These are phyloP conservation scores for Emmonsia crescens DNA, from an alignment of 2,329 filamentous ascomycete genomes.

Conservation along the genomic window DNA sequence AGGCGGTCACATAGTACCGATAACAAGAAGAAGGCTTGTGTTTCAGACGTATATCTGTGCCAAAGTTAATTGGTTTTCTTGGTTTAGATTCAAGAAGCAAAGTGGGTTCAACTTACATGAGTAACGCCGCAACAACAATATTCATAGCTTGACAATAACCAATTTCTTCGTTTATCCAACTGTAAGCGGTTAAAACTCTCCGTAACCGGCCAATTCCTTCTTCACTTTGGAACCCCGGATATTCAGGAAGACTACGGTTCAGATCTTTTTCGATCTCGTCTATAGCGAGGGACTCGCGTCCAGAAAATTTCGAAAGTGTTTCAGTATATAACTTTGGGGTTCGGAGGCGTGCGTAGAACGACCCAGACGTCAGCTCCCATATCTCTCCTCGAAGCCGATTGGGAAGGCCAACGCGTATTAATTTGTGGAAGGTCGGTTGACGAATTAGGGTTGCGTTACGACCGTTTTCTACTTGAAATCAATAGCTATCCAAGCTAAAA, in stretches of 20 bases:
- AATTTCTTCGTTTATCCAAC: conserved; percentile 90
- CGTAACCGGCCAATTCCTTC: conserved; percentile 86
- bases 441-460: conserved; percentile 84
- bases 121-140: conserved; percentile 91
- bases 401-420: conserved; percentile 88
- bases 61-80: conserved; percentile 2
- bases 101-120: conserved; percentile 54
- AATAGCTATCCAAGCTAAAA: conserved; percentile 8
- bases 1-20: conserved; percentile 86
- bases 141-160: conserved; percentile 99
- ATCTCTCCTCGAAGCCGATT: conserved; percentile 88
- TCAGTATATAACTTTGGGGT: conserved; percentile 75
- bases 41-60: conserved; percentile 77
- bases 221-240: conserved; percentile 92
- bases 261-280: conserved; percentile 99
- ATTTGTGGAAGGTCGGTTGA: conserved; percentile 94
- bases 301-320: conserved; percentile 71
- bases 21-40: conserved; percentile 89
- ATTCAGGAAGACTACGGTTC: conserved; percentile 91
- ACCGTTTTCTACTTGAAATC: conserved; percentile 58
- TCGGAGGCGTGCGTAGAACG: conserved; percentile 76
- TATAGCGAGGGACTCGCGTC: conserved; percentile 83
- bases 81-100: not conserved
- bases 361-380: conserved; percentile 91
- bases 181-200: conserved; percentile 89